Percentiles rank a stretch among this genome's conserved stretches.
phyloP scores from a whole-genome alignment of 176 grass and related monocot species.

The Triticum urartu region DNA sequence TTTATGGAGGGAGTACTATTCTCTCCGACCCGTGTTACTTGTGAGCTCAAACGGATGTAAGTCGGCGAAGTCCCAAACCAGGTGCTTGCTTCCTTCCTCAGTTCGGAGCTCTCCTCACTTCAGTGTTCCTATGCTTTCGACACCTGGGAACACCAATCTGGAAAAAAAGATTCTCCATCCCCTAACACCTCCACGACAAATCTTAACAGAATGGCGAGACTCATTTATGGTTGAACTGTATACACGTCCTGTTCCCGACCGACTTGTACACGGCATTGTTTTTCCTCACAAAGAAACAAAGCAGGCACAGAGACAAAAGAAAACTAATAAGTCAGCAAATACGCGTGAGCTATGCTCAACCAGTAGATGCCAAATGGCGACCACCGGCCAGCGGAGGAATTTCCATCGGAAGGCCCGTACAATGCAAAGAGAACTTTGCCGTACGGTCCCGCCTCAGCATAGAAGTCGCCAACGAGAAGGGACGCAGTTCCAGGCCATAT shows the following conservation, averaged over 20 bases:
- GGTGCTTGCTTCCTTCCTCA: too few species aligned
- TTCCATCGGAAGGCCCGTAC: conserved; percentile 20
- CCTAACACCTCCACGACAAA: not conserved
- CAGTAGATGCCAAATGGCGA: conserved; percentile 23
- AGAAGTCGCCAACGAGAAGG: conserved; percentile 19
- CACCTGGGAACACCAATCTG: too few species aligned
- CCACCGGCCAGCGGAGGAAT: not conserved
- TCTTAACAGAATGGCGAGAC: too few species aligned
- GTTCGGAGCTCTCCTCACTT: too few species aligned
- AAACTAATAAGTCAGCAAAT: not conserved
- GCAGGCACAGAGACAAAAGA: not conserved
- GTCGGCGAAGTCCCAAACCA: too few species aligned
- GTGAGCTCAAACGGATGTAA: too few species aligned
- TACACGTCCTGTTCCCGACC: not conserved
- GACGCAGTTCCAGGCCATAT: not conserved
- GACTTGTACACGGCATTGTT: not conserved
- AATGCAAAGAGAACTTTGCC: not conserved
- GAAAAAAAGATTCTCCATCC: not conserved
- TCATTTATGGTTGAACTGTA: not conserved
- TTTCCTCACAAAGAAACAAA: not conserved
- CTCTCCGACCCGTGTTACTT: too few species aligned
- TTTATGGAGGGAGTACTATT: too few species aligned
- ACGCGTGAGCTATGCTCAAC: not conserved
- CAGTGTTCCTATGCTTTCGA: too few species aligned
- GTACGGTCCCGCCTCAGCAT: not conserved